Percentiles rank a stretch among this genome's conserved stretches.
Conservation (phyloP, 371 early-diverging fungal species). For the Apophysomyces ossiformis region DNA sequence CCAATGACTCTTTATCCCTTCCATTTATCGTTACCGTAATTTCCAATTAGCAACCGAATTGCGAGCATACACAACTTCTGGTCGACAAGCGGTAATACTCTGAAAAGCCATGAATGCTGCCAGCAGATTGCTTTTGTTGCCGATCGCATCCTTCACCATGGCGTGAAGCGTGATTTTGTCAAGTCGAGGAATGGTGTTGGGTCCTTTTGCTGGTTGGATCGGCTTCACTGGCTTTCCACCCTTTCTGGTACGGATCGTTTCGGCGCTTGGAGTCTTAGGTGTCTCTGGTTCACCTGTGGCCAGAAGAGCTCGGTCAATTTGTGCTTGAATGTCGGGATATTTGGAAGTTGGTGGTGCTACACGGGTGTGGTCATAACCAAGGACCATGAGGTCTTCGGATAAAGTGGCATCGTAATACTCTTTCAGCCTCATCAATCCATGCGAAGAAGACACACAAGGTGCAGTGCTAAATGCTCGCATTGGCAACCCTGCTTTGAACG, state of each 20-base stretch:
- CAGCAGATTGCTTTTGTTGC: conserved; percentile 88
- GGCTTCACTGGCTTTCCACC: conserved; percentile 67
- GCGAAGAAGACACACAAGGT: conserved; percentile 37
- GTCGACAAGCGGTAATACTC: conserved; percentile 84
- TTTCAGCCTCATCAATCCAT: conserved; percentile 71
- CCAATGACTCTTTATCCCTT: background rate
- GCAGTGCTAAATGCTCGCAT: conserved; percentile 36
- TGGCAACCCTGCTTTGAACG: background rate
- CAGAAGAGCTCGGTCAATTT: conserved; percentile 34
- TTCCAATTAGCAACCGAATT: conserved; percentile 84
- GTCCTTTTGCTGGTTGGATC: conserved; percentile 50
- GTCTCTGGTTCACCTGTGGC: conserved; percentile 17
- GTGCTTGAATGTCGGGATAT: conserved; percentile 46
- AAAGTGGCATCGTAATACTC: conserved; percentile 84
- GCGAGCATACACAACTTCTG: conserved; percentile 83
- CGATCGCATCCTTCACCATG: conserved; percentile 84
- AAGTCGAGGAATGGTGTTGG: conserved; percentile 65
- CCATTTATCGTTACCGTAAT: conserved; percentile 59
- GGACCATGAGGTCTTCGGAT: conserved; percentile 83
- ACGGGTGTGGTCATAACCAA: conserved; percentile 80
- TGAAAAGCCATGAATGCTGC: conserved; percentile 92
- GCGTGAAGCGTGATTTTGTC: conserved; percentile 75
- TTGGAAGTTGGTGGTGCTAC: conserved; percentile 44
- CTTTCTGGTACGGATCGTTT: conserved; percentile 48
- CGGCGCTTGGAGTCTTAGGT: conserved; percentile 18